Evolutionary conservation across 164 flowering plant genomes (phyloP).

Genomic region (Berberis vulgaris): DNA sequence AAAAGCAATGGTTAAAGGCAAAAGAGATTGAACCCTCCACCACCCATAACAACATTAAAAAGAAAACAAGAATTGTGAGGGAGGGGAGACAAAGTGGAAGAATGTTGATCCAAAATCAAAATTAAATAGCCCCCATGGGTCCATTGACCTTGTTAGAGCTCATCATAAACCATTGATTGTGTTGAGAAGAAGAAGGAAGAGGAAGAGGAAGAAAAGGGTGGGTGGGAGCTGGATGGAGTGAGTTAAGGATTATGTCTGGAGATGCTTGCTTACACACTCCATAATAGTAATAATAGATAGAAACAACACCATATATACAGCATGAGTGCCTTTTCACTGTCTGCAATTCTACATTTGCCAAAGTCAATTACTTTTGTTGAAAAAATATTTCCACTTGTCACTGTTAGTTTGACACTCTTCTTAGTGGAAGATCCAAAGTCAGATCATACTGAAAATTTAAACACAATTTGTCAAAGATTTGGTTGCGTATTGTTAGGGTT

Average conservation of each 20-base stretch:
- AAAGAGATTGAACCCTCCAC: slow-evolving; percentile 43
- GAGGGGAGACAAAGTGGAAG: slow-evolving; percentile 36
- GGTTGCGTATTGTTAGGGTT: neutral
- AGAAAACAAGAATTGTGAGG: neutral
- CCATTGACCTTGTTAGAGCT: slow-evolving; percentile 43
- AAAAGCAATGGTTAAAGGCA: slow-evolving; percentile 43
- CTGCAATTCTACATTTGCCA: neutral
- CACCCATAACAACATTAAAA: slow-evolving; percentile 26
- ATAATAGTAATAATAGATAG: slow-evolving; percentile 11
- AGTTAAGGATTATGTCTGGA: slow-evolving; percentile 19
- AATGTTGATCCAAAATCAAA: slow-evolving; percentile 26
- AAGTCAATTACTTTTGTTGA: slow-evolving; percentile 23
- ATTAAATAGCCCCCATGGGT: slow-evolving; percentile 11
- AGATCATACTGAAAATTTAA: neutral
- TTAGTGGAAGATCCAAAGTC: slow-evolving; percentile 7
- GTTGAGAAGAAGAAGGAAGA: slow-evolving; percentile 1
- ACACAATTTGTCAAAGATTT: too few species aligned
- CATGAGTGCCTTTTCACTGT: slow-evolving; percentile 21
- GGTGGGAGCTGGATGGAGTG: neutral
- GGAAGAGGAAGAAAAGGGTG: neutral
- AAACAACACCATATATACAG: slow-evolving; percentile 30
- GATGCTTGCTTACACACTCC: slow-evolving; percentile 11
- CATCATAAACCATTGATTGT: slow-evolving; percentile 59
- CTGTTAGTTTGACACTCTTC: slow-evolving; percentile 1
- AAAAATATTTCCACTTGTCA: slow-evolving; percentile 2